A percentile compares a stretch with the other conserved stretches of the same genome.
These are phyloP conservation scores for Clarireedia sp. DNA, from an alignment of 2,329 filamentous ascomycete genomes.

Conservation along the genomic window DNA sequence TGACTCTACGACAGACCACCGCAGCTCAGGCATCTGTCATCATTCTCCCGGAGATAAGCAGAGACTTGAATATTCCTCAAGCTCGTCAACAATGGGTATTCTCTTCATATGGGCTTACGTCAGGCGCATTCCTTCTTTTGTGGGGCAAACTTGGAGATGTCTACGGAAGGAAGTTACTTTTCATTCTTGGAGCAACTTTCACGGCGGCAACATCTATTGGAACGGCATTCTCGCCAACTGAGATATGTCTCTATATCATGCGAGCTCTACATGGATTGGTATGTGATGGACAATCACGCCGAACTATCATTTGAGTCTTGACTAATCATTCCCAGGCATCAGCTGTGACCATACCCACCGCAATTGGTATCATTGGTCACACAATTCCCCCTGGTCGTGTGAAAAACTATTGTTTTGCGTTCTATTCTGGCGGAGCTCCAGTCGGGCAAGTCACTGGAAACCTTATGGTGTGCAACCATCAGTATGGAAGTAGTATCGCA, in stretches of 20 bases:
- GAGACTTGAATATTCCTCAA: slow-evolving; percentile 24
- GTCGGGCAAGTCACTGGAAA: slow-evolving; percentile 59
- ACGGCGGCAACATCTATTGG: slow-evolving; percentile 50
- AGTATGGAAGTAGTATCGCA: neutral
- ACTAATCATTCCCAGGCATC: slow-evolving; percentile 22
- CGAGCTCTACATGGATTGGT: slow-evolving; percentile 57
- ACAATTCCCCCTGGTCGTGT: slow-evolving; percentile 60
- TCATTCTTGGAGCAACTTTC: slow-evolving; percentile 47
- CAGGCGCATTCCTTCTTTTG: slow-evolving; percentile 41
- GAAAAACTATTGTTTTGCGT: slow-evolving; percentile 63
- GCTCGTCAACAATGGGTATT: slow-evolving; percentile 28
- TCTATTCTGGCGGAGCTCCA: slow-evolving; percentile 57
- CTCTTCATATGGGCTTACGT: slow-evolving; percentile 34
- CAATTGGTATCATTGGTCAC: slow-evolving; percentile 60
- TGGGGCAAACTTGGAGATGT: slow-evolving; percentile 44
- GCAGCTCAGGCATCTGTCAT: slow-evolving; percentile 46
- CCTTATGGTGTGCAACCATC: slow-evolving; percentile 14
- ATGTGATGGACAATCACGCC: slow-evolving; percentile 9
- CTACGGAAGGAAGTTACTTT: slow-evolving; percentile 39
- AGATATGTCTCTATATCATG: slow-evolving; percentile 61
- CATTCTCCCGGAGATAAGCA: slow-evolving; percentile 32
- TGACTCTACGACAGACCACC: neutral
- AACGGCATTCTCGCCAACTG: slow-evolving; percentile 57
- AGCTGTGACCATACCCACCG: slow-evolving; percentile 62
- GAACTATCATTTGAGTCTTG: neutral